These are phyloP conservation scores for Betula pendula DNA, from an alignment of 306 rosid species.

Conservation along the genomic window DNA sequence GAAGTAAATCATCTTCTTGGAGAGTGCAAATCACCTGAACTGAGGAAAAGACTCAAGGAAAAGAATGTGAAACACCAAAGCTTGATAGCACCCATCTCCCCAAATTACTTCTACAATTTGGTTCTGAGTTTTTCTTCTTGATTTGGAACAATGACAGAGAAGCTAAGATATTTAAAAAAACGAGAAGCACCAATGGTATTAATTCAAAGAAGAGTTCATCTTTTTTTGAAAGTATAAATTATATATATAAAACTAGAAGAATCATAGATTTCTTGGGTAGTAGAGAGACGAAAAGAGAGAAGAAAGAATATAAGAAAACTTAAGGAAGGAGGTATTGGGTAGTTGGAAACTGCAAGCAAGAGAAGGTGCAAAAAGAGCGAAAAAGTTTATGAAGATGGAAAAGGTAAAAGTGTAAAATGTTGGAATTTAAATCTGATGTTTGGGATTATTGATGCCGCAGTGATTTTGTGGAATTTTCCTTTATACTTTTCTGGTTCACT, in stretches of 20 bases:
- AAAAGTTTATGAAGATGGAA: constrained; percentile 40
- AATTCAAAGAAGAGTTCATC: constrained; percentile 41
- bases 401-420: constrained; percentile 54
- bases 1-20: constrained; percentile 9
- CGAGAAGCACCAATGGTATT: constrained; percentile 40
- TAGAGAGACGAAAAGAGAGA: constrained; percentile 48
- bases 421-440: constrained; percentile 47
- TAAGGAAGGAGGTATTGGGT: constrained; percentile 85
- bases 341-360: constrained; percentile 84
- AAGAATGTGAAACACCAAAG: constrained; percentile 41
- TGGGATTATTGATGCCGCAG: constrained; percentile 15
- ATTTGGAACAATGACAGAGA: constrained; percentile 40
- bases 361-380: constrained; percentile 48
- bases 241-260: constrained; percentile 53
- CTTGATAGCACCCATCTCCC: constrained; percentile 52
- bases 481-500: constrained; percentile 37
- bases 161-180: constrained; percentile 56
- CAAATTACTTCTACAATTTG: constrained; percentile 30
- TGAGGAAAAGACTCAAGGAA: constrained; percentile 48
- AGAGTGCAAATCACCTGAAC: constrained; percentile 58
- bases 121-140: constrained; percentile 30
- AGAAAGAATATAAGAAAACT: constrained; percentile 90
- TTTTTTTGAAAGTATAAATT: constrained; percentile 36
- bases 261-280: constrained; percentile 88
- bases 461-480: constrained; percentile 28